Evolutionary conservation across 805 yeast genomes (phyloP).

Genomic region (Saccharomyces eubayanus): DNA sequence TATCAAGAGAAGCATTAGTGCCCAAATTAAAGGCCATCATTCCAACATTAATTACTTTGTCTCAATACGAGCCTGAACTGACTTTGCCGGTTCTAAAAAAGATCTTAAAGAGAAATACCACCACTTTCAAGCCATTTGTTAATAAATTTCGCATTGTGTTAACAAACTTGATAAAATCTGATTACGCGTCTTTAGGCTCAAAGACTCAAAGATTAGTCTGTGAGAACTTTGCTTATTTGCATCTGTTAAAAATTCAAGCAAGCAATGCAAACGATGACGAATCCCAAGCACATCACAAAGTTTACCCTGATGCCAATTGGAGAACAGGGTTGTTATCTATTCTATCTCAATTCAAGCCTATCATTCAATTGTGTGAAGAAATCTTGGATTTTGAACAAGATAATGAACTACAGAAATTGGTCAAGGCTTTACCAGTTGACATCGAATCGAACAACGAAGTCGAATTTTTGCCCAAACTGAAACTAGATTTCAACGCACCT

Average conservation of each 20-base stretch:
- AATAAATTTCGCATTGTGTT: constrained; percentile 48
- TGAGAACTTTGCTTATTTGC: constrained; percentile 47
- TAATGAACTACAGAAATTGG: constrained; percentile 35
- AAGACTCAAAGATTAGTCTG: constrained; percentile 37
- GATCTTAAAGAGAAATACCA: constrained; percentile 51
- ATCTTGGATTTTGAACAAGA: constrained; percentile 53
- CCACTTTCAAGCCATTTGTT: constrained; percentile 75
- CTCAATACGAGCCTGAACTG: constrained; percentile 33
- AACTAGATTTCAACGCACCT: constrained; percentile 53
- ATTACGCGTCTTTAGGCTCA: constrained; percentile 34
- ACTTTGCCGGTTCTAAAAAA: constrained; percentile 36
- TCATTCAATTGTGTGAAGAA: constrained; percentile 48
- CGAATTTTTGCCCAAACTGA: constrained; percentile 40
- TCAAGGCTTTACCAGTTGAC: constrained; percentile 35
- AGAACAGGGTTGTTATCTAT: constrained; percentile 39
- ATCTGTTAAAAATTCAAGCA: constrained; percentile 47
- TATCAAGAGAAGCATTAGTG: constrained; percentile 75
- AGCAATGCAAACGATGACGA: constrained; percentile 30
- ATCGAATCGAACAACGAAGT: constrained; percentile 4
- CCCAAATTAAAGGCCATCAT: constrained; percentile 66
- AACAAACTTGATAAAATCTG: constrained; percentile 29
- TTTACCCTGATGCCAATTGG: constrained; percentile 39
- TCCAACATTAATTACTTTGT: constrained; percentile 40
- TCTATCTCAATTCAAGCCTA: constrained; percentile 46
- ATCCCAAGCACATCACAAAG: constrained; percentile 27